Percentiles rank a stretch among this genome's conserved stretches.
Conservation (phyloP, 2,329 filamentous ascomycete species). For the Orbilia oligospora region DNA sequence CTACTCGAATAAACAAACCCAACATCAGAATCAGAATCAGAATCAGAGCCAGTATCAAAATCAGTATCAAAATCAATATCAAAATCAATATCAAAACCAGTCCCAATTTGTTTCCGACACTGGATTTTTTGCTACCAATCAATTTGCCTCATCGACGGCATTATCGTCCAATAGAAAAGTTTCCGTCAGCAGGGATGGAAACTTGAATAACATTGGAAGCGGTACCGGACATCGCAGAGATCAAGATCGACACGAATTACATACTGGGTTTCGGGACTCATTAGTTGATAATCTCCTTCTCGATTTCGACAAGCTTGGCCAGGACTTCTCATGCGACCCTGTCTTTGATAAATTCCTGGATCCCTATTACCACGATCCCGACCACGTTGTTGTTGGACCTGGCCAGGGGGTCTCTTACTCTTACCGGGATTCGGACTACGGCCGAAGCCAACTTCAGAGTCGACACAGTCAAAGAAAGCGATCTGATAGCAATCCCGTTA, state of each 20-base stretch:
- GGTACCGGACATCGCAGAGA: slow-evolving; percentile 47
- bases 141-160: slow-evolving; percentile 23
- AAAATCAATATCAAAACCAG: slow-evolving; percentile 28
- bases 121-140: slow-evolving; percentile 34
- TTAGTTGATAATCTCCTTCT: slow-evolving; percentile 96
- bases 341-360: slow-evolving; percentile 64
- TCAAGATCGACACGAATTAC: slow-evolving; percentile 55
- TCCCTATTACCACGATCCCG: slow-evolving; percentile 68
- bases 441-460: slow-evolving; percentile 62
- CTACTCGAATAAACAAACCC: slow-evolving; percentile 41
- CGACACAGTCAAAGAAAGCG: slow-evolving; percentile 61
- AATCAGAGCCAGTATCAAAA: neutral
- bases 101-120: slow-evolving; percentile 52
- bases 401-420: slow-evolving; percentile 66
- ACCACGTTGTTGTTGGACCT: slow-evolving; percentile 65
- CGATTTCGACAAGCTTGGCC: slow-evolving; percentile 80
- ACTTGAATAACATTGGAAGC: slow-evolving; percentile 22
- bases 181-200: slow-evolving; percentile 42
- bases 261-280: slow-evolving; percentile 75
- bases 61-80: slow-evolving; percentile 29
- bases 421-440: slow-evolving; percentile 65
- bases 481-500: slow-evolving; percentile 63
- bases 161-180: slow-evolving; percentile 26
- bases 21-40: slow-evolving; percentile 3
- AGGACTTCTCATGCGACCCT: slow-evolving; percentile 63